phyloP scores from a whole-genome alignment of 805 yeast species.

The Ogataea trehalophila region DNA sequence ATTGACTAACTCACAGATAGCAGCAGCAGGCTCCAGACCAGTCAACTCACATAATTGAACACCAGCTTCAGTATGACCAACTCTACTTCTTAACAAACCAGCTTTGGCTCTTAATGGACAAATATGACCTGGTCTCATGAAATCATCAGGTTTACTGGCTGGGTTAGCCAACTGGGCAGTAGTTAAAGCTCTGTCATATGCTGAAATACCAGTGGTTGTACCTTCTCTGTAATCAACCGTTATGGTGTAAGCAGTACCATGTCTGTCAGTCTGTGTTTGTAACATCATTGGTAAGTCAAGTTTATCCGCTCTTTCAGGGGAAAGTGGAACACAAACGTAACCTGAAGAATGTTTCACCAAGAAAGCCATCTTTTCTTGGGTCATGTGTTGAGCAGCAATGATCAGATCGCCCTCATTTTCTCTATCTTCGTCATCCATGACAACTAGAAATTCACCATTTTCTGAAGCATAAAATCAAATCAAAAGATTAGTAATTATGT shows the following conservation, averaged over 20 bases:
- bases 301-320: constrained; percentile 70
- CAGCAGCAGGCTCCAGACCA: constrained; percentile 80
- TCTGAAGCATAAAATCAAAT: constrained; percentile 22
- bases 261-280: constrained; percentile 65
- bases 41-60: constrained; percentile 79
- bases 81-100: constrained; percentile 74
- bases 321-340: constrained; percentile 87
- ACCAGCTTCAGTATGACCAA: constrained; percentile 97
- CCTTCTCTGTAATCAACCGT: constrained; percentile 84
- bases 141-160: constrained; percentile 51
- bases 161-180: constrained; percentile 66
- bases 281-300: constrained; percentile 79
- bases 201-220: constrained; percentile 95
- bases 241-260: constrained; percentile 95
- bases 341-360: constrained; percentile 85
- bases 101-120: constrained; percentile 88
- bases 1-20: constrained; percentile 88
- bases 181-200: constrained; percentile 88
- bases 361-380: constrained; percentile 89
- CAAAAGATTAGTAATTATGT: background rate
- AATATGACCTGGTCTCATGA: constrained; percentile 90
- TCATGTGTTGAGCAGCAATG: constrained; percentile 79
- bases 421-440: constrained; percentile 94
- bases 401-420: constrained; percentile 98
- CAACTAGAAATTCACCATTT: constrained; percentile 80